Base-by-base conservation (phyloP, 2,329 filamentous ascomycete genomes). In the Diaporthe sp. region DNA sequence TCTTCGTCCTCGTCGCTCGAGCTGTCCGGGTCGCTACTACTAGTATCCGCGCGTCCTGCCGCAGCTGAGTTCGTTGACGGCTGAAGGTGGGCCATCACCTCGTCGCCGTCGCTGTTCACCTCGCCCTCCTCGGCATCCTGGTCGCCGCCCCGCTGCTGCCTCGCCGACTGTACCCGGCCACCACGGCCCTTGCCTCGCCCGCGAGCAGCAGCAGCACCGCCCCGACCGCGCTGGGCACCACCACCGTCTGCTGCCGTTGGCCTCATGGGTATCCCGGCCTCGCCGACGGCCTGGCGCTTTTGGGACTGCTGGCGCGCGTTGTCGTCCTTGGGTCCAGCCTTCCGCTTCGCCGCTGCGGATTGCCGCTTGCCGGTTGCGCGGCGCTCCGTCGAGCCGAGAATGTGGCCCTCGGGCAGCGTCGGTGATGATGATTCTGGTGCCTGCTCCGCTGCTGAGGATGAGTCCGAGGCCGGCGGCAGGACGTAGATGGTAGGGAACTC, bases 401-500 rank as follows among this genome's bases (percentile, higher is more conserved):
- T 57, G 61, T 78, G 79, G 0, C 80, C 80, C 2, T 76, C 53
- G 0, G 82, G 81, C n/a, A 82, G 74, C 0, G 13, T 10, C 10
- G 34, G 34, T 39, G 44, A 6, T 37, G 37, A 39, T 51, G 44
- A 6, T 37, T 53, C 49, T 2, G 49, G 22, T 10, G 51, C n/a
- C 12, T 25, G 3, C 12, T 39, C 13, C 19, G n/a, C 3, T 17
- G 58, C 13, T 8, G 42, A 28, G 1, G 55, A 34, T 17, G 55
- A 10, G 3, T 44, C 39, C 4, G 59, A 28, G 13, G 31, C 19
- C 0, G 87, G 37, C 3, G n/a, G 7, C 10, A 94, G 84, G 7
- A 90, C 88, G 80, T 93, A 92, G 17, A 95, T 87, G 0, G 93
- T 95, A 1, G 94, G 94, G 76, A 92, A 95, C 79, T 95, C 94